phyloP scores from a whole-genome alignment of 768 basidiomycete species.

The Suillus subalutaceus region DNA sequence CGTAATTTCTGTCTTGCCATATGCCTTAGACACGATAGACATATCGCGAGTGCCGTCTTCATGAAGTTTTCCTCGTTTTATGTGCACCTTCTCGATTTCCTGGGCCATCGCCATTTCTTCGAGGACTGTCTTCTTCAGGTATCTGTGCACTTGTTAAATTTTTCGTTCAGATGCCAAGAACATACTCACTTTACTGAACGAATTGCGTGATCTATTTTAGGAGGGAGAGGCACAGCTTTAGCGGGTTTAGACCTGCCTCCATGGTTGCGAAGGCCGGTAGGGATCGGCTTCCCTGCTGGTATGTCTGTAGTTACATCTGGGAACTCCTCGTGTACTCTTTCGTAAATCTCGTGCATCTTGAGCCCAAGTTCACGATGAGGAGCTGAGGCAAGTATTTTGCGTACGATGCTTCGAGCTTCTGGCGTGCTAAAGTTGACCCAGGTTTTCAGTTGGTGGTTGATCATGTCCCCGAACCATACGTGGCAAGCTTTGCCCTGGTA shows the following conservation, averaged over 20 bases:
- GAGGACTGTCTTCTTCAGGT: constrained; percentile 27
- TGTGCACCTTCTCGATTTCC: constrained; percentile 24
- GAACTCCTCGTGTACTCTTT: constrained; percentile 10
- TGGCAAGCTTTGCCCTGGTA: background rate
- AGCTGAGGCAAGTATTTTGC: constrained; percentile 12
- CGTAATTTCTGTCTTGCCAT: background rate
- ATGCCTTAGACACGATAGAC: constrained; percentile 5
- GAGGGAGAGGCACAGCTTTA: constrained; percentile 14
- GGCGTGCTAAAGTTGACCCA: constrained; percentile 14
- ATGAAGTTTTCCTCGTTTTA: constrained; percentile 13
- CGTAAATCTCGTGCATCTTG: constrained; percentile 22
- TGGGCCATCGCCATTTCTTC: constrained; percentile 20
- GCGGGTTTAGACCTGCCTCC: background rate
- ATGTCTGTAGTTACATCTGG: constrained; percentile 12
- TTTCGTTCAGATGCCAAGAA: background rate
- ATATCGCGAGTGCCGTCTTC: constrained; percentile 11
- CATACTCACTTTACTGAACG: constrained; percentile 20
- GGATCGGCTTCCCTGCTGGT: background rate
- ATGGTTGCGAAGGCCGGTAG: background rate
- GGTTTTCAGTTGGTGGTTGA: constrained; percentile 4
- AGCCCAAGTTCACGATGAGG: constrained; percentile 14
- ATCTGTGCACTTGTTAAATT: constrained; percentile 14
- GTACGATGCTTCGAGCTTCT: constrained; percentile 14
- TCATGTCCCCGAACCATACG: background rate
- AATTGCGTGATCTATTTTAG: constrained; percentile 19